Evolutionary conservation across 148 eudicot species (phyloP).

Genomic region (Pharnaceum exiguum): DNA sequence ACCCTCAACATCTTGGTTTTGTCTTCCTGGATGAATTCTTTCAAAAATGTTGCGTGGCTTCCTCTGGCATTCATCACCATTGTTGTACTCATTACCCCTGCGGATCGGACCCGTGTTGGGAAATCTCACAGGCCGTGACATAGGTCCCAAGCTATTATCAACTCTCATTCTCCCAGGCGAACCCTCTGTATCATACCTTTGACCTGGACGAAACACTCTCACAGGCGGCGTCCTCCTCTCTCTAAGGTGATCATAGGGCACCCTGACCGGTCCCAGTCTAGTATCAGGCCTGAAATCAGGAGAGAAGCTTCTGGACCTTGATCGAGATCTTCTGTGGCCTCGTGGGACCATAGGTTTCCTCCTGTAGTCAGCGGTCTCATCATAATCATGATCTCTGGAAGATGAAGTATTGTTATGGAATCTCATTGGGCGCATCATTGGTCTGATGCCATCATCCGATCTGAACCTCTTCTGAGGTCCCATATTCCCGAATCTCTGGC

Average conservation of each 20-base stretch:
- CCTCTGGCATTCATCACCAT: constrained; percentile 30
- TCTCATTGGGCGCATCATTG: constrained; percentile 20
- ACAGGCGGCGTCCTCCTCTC: constrained; percentile 52
- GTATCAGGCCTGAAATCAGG: constrained; percentile 53
- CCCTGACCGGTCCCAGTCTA: constrained; percentile 37
- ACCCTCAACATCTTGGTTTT: constrained; percentile 30
- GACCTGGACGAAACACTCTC: constrained; percentile 31
- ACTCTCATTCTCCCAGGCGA: constrained; percentile 31
- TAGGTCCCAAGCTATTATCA: constrained; percentile 29
- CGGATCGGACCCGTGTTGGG: constrained; percentile 21
- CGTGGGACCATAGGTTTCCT: constrained; percentile 26
- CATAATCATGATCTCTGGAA: constrained; percentile 19
- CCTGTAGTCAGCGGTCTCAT: constrained; percentile 9
- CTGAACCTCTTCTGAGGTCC: constrained; percentile 22
- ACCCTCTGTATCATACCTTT: constrained; percentile 35
- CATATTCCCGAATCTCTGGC: constrained; percentile 18
- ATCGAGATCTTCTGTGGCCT: constrained; percentile 41
- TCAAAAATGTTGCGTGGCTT: constrained; percentile 36
- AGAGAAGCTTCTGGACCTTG: constrained; percentile 58
- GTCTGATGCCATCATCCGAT: constrained; percentile 21
- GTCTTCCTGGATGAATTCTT: constrained; percentile 36
- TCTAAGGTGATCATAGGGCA: constrained; percentile 30
- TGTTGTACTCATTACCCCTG: constrained; percentile 29
- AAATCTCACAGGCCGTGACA: constrained; percentile 36
- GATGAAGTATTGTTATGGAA: constrained; percentile 19